A percentile compares a stretch with the other conserved stretches of the same genome.
Conservation (phyloP, 2,329 filamentous ascomycete genomes). For the Fusarium ambrosium region DNA sequence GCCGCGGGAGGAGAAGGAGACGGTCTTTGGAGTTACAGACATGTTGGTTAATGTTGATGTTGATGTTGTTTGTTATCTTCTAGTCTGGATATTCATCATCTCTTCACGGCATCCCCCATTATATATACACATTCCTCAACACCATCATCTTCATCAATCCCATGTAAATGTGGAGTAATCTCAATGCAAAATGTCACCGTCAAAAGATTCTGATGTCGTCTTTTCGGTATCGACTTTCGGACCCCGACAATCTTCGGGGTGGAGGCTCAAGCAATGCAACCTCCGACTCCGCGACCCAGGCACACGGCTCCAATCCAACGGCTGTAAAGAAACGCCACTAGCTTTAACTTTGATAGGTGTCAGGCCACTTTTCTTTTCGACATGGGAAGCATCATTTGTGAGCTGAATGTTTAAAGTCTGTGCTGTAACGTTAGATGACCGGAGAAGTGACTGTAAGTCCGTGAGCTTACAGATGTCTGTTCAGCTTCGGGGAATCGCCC, state of each 20-base stretch:
- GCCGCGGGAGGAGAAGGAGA: neutral
- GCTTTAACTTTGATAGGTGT: neutral
- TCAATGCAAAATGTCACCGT: neutral
- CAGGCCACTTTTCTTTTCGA: neutral
- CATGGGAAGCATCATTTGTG: neutral
- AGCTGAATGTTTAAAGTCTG: neutral
- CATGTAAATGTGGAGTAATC: neutral
- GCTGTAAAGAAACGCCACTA: neutral
- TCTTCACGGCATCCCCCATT: neutral
- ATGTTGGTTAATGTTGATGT: neutral
- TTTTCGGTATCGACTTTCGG: slow-evolving; percentile 1
- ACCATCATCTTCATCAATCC: neutral
- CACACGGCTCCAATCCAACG: neutral
- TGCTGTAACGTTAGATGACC: neutral
- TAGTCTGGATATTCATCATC: neutral
- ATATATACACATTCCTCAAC: neutral
- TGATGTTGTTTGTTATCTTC: neutral
- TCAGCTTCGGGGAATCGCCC: neutral
- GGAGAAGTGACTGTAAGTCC: neutral
- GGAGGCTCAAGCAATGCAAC: neutral
- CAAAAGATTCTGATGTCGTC: neutral
- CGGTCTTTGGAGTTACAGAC: neutral
- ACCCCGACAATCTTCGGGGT: neutral
- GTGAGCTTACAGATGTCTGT: neutral
- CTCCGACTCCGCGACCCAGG: neutral